Evolutionary conservation across 2,329 filamentous ascomycete species (phyloP), one percentile per base, ranked within the genome.

Genomic region (Xylariaceae sp.): DNA sequence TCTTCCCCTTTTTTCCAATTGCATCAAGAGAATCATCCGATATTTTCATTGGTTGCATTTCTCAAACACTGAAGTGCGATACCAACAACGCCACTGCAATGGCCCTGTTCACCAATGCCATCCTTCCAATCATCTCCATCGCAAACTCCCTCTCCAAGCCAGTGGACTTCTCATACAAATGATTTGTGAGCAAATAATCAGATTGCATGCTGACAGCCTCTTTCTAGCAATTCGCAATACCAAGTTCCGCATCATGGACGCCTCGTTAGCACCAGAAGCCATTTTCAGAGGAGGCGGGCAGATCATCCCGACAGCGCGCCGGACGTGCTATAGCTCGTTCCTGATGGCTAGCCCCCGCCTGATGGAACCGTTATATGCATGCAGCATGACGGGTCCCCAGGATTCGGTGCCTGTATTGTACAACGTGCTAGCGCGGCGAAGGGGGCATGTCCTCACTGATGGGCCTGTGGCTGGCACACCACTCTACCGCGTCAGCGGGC

Each of bases 201-300:
- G 6, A 6, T 26, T 26, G 22, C 11, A 11, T 26, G 6, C 34
- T 42, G 37, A 16, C 17, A 22, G 9, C 4, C 41, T 35, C 36
- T 55, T 35, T 42, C 34, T 57, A 89, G 85, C 93, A 26, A 97
- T 98, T 60, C 90, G 93, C 55, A 98, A 98, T 67, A 89, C 89
- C 54, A 96, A 95, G 62, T 98, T 98, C 77, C 89, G 90, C 61
- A 81, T 98, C 58, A 97, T 90, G 47, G 91, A 97, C 61, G 81
- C 95, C 40, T 75, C 85, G 32, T 76, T 98, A 16, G 91, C 90
- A 9, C 76, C 82, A 38, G 89, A 97, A 66, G 86, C 91, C 38
- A 97, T 98, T 60, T 95, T 89, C 73, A 82, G 93, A 38, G 93
- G 93, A 43, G 91, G 91, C 52, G 93, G 93, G 34, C 93, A 98